Percentiles rank a stretch among this genome's conserved stretches.
phyloP scores from a whole-genome alignment of 371 early-diverging fungal species.

The Funneliformis caledonium region DNA sequence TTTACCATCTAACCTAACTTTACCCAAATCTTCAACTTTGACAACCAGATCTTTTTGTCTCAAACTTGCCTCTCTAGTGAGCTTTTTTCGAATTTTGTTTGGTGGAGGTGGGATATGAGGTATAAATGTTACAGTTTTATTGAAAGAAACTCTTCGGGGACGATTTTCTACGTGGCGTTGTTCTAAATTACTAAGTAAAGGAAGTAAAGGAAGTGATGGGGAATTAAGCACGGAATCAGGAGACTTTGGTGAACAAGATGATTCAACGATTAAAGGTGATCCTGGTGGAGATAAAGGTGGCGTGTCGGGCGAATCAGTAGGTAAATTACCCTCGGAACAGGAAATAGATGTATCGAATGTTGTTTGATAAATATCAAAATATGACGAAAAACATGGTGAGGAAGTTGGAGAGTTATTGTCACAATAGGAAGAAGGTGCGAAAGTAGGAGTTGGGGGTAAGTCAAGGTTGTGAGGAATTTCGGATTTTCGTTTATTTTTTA shows the following conservation, averaged over 20 bases:
- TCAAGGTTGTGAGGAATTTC: neutral
- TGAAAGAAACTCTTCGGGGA: neutral
- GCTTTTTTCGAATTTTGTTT: constrained; percentile 5
- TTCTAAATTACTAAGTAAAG: neutral
- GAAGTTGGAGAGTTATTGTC: neutral
- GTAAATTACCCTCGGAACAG: neutral
- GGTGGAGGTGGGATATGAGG: constrained; percentile 7
- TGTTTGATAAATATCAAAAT: neutral
- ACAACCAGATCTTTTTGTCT: neutral
- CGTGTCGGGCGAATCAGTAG: neutral
- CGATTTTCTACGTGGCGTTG: neutral
- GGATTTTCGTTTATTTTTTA: neutral
- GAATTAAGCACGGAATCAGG: neutral
- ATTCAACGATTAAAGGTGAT: neutral
- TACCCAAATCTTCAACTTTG: constrained; percentile 5
- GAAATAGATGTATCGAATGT: neutral
- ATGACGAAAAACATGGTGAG: neutral
- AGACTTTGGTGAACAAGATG: neutral
- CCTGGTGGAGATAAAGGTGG: neutral
- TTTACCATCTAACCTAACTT: constrained; percentile 10
- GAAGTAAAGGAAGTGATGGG: neutral
- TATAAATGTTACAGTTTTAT: neutral
- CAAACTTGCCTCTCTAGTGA: neutral
- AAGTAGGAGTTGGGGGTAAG: neutral
- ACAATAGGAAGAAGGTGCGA: neutral